Evolutionary conservation across 805 yeast species (phyloP).

Genomic region (Kuraishia ogatae): DNA sequence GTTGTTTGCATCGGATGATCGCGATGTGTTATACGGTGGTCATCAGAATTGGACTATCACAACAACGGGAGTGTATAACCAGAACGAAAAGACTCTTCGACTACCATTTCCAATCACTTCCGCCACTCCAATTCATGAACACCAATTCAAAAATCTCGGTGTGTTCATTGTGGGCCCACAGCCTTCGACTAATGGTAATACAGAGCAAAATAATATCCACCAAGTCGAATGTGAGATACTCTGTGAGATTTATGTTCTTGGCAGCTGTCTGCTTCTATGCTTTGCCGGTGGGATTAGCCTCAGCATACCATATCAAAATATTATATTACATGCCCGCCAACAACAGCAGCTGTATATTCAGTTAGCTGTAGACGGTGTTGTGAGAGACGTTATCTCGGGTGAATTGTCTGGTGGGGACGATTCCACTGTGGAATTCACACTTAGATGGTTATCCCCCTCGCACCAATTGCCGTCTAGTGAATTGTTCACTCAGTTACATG

Average conservation of each 20-base stretch:
- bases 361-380: conserved; percentile 4
- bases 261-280: conserved; percentile 9
- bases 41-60: conserved; percentile 12
- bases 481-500: background rate
- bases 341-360: conserved; percentile 7
- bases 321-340: conserved; percentile 9
- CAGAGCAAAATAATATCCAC: background rate
- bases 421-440: background rate
- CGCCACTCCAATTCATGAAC: background rate
- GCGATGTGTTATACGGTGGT: conserved; percentile 32
- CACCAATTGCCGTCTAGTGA: background rate
- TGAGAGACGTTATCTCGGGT: background rate
- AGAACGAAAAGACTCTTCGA: background rate
- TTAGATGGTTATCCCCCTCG: background rate
- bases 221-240: background rate
- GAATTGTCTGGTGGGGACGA: background rate
- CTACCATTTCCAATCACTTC: background rate
- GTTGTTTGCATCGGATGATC: conserved; percentile 28
- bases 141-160: background rate
- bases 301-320: conserved; percentile 7
- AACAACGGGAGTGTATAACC: background rate
- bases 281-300: conserved; percentile 6
- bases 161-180: background rate
- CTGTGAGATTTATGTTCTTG: conserved; percentile 8
- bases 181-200: background rate